Conservation (phyloP, 2,329 filamentous ascomycete genomes). For the Diaporthe velutina region DNA sequence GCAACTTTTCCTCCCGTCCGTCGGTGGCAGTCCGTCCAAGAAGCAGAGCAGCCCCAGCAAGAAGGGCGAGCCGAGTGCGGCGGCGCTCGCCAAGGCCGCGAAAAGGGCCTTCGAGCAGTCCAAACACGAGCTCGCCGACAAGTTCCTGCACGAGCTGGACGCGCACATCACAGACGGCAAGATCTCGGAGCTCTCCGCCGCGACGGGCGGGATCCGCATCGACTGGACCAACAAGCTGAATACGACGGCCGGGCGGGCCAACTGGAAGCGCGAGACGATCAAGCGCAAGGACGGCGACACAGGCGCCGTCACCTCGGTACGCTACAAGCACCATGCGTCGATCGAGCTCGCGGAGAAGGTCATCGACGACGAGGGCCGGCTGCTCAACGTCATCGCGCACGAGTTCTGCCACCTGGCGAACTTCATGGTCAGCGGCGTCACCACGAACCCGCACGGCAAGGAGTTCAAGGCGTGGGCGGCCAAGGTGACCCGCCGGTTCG, state of each 20-base stretch:
- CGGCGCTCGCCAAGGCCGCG: slow-evolving; percentile 51
- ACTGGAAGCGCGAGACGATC: slow-evolving; percentile 75
- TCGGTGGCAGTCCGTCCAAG: slow-evolving; percentile 46
- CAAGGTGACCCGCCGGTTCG: slow-evolving; percentile 69
- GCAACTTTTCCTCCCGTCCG: slow-evolving; percentile 46
- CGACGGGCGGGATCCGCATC: slow-evolving; percentile 78
- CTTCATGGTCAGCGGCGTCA: slow-evolving; percentile 85
- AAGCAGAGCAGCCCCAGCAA: slow-evolving; percentile 48
- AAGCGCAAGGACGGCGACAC: slow-evolving; percentile 49
- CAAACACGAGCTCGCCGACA: slow-evolving; percentile 73
- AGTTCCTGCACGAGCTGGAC: slow-evolving; percentile 80
- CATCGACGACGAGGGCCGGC: slow-evolving; percentile 80
- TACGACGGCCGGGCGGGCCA: slow-evolving; percentile 82
- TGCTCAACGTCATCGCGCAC: slow-evolving; percentile 93
- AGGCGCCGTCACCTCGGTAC: slow-evolving; percentile 36
- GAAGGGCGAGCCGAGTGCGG: slow-evolving; percentile 44
- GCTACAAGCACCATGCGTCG: slow-evolving; percentile 72
- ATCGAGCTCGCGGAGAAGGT: slow-evolving; percentile 94
- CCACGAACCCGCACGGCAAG: slow-evolving; percentile 82
- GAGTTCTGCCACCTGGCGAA: slow-evolving; percentile 96
- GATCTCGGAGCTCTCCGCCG: slow-evolving; percentile 68
- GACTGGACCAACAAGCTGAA: slow-evolving; percentile 84
- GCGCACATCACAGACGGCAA: slow-evolving; percentile 69
- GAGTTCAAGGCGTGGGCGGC: slow-evolving; percentile 84
- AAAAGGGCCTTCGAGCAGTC: slow-evolving; percentile 72